Base-by-base conservation (phyloP, 495 filamentous ascomycete species). In the Penicillium nucicola region DNA sequence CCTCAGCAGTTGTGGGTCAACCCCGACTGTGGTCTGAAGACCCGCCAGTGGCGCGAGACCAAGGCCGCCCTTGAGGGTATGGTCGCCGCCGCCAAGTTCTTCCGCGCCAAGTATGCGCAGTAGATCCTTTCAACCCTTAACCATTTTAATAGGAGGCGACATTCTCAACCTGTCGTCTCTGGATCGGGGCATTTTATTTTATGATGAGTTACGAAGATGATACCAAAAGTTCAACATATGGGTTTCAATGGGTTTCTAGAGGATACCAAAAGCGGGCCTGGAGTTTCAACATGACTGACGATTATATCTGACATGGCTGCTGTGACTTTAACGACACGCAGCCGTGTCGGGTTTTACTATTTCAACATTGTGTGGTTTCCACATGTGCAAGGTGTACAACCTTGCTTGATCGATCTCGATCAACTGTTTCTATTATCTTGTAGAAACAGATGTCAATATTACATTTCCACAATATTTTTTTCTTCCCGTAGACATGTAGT, bases 11-110 rank as follows among this genome's bases (percentile, higher is more conserved):
- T 97, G 72, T 97, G 92, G 92, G 85, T 96, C 78, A 91, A 97
- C 81, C 93, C 95, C 52, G 93, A 98, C 77, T 98, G 93, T 66
- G 93, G 93, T 77, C 83, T 98, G 34, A 98, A 98, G 87, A 98
- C 93, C 59, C 87, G 93, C 58, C 84, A 90, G 76, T 96, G 90
- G 92, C 79, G 84, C 65, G 92, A 98, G 86, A 93, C 90, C 68
- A 95, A 95, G 83, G 87, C 86, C 62, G 87, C 90, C 50, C 78
- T 97, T 65, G 78, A 75, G 53, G 92, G 96, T 81, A 85, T 97
- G 89, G 89, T 97, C 72, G 85, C 88, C 66, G 93, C 95, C 31
- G 90, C 93, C 76, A 96, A 96, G 84, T 87, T 74, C 83, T 97
- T 84, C 90, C 93, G 93, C 67, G 71, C 84, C 68, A 87, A 97